phyloP scores from a whole-genome alignment of 2,329 filamentous ascomycete genomes.

The Ramularia collo-cygni region DNA sequence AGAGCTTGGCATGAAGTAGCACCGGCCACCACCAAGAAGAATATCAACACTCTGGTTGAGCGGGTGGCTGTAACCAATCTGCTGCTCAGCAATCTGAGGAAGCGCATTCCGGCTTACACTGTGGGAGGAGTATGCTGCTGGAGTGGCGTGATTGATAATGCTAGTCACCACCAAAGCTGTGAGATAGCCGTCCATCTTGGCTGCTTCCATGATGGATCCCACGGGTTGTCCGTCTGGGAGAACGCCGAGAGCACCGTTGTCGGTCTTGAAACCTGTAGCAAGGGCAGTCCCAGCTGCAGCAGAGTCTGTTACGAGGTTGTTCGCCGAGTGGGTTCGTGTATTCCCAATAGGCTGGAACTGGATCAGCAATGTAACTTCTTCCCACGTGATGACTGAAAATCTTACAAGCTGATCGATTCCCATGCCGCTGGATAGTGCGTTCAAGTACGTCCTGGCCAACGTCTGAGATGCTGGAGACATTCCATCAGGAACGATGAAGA shows the following conservation, averaged over 20 bases:
- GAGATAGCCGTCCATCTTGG: constrained; percentile 35
- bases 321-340: constrained; percentile 17
- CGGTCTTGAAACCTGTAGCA: constrained; percentile 35
- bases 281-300: constrained; percentile 37
- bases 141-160: constrained; percentile 34
- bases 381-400: no score
- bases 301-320: constrained; percentile 38
- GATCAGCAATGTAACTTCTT: no score
- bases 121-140: constrained; percentile 32
- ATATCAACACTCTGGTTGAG: constrained; percentile 35
- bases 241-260: constrained; percentile 34
- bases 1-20: constrained; percentile 37
- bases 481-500: no score
- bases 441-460: no score
- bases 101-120: constrained; percentile 30
- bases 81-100: constrained; percentile 34
- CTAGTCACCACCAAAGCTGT: constrained; percentile 39
- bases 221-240: constrained; percentile 30
- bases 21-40: constrained; percentile 36
- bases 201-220: constrained; percentile 37
- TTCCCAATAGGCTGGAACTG: constrained; percentile 21
- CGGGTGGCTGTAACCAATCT: constrained; percentile 36
- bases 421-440: no score
- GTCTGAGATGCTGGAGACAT: no score
- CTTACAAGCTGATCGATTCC: no score